Base-by-base conservation (phyloP, 495 filamentous ascomycete genomes). In the Neurospora sp. region DNA sequence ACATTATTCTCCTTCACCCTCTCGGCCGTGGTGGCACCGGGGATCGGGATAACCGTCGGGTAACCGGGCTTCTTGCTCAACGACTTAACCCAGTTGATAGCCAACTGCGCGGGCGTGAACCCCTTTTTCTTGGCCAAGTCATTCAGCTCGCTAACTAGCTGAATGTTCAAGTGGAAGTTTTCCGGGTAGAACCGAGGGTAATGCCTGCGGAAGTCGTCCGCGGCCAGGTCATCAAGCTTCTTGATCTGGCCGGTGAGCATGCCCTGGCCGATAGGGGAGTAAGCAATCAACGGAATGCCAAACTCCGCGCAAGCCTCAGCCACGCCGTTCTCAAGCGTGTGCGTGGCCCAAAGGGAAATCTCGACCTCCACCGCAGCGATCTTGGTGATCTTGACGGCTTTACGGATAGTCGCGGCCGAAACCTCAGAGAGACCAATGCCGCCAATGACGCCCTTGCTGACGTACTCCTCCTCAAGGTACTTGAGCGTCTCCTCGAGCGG, bases 321-420 rank as follows among this genome's bases (percentile, higher is more conserved):
- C 1, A 79, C 84, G 39, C 90, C 92, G 77, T 94, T 92, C 9
- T 87, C 81, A 31, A 94, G 81, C 70, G 90, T 90, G 38, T 91
- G 87, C 16, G 88, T 88, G 5, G 84, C 80, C 78, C 86, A 94
- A 41, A 95, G 79, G 16, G 88, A 92, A 75, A 96, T 83, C 81
- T 97, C 94, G 7, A 93, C 88, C 79, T 97, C 94, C 5, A 94
- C 91, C 1, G 88, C 90, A 1, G 85, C 85, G 76, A 97, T 91
- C 70, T 90, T 90, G 69, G 90, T 86, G 39, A 92, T 81, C 72
- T 89, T 89, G 48, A 83, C 85, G 71, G 94, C 94, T 73, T 88
- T 85, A 31, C 91, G 85, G 74, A 97, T 92, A 1, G 92, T 94
- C 40, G 89, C 85, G 5, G 91, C 91, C 62, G 86, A 85, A 48